Evolutionary conservation across 371 early-diverging fungal species (phyloP), one percentile per base, ranked within the genome.

Genomic region (Mortierella sp.): DNA sequence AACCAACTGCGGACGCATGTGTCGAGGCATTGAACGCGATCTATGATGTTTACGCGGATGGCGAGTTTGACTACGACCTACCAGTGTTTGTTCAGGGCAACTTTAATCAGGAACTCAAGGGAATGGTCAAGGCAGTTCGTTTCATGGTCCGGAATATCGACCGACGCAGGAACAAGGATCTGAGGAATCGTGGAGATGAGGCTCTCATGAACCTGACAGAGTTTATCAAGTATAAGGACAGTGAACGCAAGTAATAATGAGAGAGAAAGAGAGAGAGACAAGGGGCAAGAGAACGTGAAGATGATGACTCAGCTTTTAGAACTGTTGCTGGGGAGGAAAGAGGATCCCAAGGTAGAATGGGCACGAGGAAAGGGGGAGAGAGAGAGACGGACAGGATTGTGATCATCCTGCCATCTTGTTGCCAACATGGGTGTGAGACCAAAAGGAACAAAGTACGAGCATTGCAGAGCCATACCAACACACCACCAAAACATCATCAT

Each of bases 1-100:
- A 84, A 28, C 61, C 78, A 40, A 68, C 74, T 24, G 80, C 83
- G 10, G n/a, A n/a, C n/a, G 83, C 87, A 16, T 80, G 85, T 10
- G 78, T 90, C 0, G 96, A 95, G 71, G 90, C 90, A 0, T 73
- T 97, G 63, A 93, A 96, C 60, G 90, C 91, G 43, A 77, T 97
- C 29, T 96, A 83, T 71, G 96, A 96, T 66, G 87, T 96, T 9
- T 97, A 96, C 76, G 88, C 88, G 31, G 97, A 97, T 67, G 86
- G 82, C 41, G 85, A 79, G 7, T 95, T 86, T 76, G 94, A 94
- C 63, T 96, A 96, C 66, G 95, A 96, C 74, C 28, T 62, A 31
- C 91, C 93, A 2, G 94, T 95, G 0, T 96, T 88, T 83, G 90
- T 94, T 6, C 78, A 87, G 39, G 86, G 86, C n/a, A 83, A 82